A percentile compares a stretch with the other conserved stretches of the same genome.
phyloP scores from a whole-genome alignment of 441 rosid genomes.

The Bocquillonia castaneifolia region DNA sequence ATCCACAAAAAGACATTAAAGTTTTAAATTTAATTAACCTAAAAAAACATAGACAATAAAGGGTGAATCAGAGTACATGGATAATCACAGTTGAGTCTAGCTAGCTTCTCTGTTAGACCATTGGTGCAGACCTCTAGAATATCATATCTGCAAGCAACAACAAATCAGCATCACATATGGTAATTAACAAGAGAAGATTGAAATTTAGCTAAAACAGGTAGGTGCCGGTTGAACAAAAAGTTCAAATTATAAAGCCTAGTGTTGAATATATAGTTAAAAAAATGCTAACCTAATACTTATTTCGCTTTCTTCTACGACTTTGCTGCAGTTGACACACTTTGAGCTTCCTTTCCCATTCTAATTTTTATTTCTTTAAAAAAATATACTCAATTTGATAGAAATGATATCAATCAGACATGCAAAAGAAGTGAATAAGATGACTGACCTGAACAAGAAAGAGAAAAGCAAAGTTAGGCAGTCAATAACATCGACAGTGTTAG shows the following conservation, averaged over 20 bases:
- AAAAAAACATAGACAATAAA: too few relatives aligned
- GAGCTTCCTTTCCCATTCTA: conserved; percentile 96
- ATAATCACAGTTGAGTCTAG: conserved; percentile 90
- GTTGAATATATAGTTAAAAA: background rate
- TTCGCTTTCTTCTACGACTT: conserved; percentile 75
- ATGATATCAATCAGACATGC: too few relatives aligned
- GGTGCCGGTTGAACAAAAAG: background rate
- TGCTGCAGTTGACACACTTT: conserved; percentile 65
- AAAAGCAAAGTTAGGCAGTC: conserved; percentile 65
- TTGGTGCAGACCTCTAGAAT: conserved; percentile 73
- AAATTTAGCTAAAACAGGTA: background rate
- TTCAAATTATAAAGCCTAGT: background rate
- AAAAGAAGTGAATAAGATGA: background rate
- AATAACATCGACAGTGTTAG: conserved; percentile 33
- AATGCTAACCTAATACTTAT: conserved; percentile 64
- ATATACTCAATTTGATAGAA: too few relatives aligned
- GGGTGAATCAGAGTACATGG: conserved; percentile 50
- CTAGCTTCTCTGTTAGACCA: conserved; percentile 95
- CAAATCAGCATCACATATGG: conserved; percentile 8
- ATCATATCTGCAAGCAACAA: conserved; percentile 61
- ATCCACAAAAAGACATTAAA: too few relatives aligned
- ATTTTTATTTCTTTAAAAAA: conserved; percentile 90
- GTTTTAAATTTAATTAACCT: too few relatives aligned
- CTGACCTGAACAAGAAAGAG: conserved; percentile 94
- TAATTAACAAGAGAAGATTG: background rate